A percentile compares a stretch with the other conserved stretches of the same genome.
These are phyloP conservation scores for Xerocomellus chrysenteron DNA, from an alignment of 768 basidiomycete genomes.

Conservation along the genomic window DNA sequence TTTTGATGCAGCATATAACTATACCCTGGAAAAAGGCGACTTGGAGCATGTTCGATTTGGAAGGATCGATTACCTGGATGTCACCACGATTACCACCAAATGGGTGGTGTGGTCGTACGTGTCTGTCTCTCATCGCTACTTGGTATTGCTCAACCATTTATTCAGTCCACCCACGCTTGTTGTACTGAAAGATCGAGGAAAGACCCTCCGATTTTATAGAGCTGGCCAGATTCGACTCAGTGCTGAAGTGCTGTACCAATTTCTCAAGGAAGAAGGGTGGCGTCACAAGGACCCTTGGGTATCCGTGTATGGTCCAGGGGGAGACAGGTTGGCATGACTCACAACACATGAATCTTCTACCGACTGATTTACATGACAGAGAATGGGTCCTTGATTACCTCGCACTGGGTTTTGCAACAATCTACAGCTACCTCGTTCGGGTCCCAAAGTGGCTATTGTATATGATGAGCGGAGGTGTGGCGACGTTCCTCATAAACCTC, in stretches of 20 bases:
- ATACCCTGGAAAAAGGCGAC: constrained; percentile 55
- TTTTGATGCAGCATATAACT: constrained; percentile 75
- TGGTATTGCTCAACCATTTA: neutral
- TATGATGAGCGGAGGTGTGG: constrained; percentile 61
- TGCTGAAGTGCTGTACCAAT: constrained; percentile 60
- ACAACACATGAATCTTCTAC: neutral
- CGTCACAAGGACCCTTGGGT: constrained; percentile 65
- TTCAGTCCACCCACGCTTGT: constrained; percentile 75
- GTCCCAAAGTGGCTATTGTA: constrained; percentile 76
- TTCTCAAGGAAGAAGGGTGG: constrained; percentile 66
- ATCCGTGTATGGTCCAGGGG: constrained; percentile 70
- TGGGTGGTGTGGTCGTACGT: constrained; percentile 85
- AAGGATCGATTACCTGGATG: constrained; percentile 84
- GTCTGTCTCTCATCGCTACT: neutral
- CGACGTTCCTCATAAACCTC: constrained; percentile 63
- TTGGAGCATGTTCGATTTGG: constrained; percentile 76
- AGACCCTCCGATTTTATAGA: constrained; percentile 78
- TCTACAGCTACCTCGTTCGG: constrained; percentile 51
- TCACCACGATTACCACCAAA: constrained; percentile 79
- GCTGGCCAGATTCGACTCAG: constrained; percentile 60
- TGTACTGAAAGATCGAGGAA: constrained; percentile 66
- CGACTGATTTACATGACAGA: constrained; percentile 37
- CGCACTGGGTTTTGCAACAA: constrained; percentile 46
- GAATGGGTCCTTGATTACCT: constrained; percentile 67
- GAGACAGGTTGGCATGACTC: constrained; percentile 52